Percentiles rank a stretch among this genome's conserved stretches.
phyloP scores from a whole-genome alignment of 1,139 yeast species.

The Kluyveromyces marxianus region DNA sequence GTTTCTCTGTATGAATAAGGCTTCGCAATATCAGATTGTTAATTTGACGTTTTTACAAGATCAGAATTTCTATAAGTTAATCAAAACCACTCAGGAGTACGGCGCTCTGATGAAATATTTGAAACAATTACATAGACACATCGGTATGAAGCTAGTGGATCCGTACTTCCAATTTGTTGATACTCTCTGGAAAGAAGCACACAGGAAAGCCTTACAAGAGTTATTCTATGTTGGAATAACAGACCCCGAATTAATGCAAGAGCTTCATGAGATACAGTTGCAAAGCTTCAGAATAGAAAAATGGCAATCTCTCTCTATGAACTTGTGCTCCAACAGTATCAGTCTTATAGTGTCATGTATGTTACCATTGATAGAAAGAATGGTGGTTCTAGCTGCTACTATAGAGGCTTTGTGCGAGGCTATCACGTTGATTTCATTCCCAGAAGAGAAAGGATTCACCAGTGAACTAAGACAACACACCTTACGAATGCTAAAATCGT shows the following conservation, averaged over 20 bases:
- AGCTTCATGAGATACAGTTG: neutral
- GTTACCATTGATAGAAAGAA: conserved; percentile 4
- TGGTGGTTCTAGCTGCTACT: neutral
- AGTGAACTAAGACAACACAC: conserved; percentile 1
- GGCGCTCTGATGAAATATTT: neutral
- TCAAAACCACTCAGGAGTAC: conserved; percentile 3
- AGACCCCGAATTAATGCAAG: neutral
- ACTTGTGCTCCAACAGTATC: neutral
- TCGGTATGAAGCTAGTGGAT: conserved; percentile 7
- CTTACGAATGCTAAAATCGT: neutral
- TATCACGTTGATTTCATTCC: conserved; percentile 1
- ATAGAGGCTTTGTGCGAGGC: conserved; percentile 4
- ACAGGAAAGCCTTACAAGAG: neutral
- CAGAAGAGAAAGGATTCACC: conserved; percentile 1
- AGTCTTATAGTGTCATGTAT: conserved; percentile 2
- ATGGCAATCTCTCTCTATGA: neutral
- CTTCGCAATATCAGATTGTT: conserved; percentile 3
- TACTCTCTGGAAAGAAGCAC: neutral
- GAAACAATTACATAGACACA: conserved; percentile 4
- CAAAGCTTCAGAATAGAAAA: conserved; percentile 1
- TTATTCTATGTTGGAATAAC: conserved; percentile 2
- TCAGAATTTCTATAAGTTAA: conserved; percentile 1
- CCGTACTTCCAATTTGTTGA: conserved; percentile 7
- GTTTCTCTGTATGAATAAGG: conserved; percentile 3
- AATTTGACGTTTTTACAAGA: conserved; percentile 1